phyloP scores from a whole-genome alignment of 331 rosid species.

The Spiraea crenata region DNA sequence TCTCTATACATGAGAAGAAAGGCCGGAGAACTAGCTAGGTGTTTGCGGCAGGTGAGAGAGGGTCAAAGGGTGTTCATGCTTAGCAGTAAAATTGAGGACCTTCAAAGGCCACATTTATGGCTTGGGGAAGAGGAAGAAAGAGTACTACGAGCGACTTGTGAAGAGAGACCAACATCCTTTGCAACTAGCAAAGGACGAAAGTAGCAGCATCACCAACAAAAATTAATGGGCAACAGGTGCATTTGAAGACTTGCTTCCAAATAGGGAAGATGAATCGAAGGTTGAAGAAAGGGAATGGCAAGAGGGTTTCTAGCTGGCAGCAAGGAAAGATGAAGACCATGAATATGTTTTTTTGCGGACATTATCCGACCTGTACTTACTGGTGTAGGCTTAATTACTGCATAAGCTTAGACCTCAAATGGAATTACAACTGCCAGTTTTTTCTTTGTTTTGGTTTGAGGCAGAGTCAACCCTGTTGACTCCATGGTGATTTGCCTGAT shows the following conservation, averaged over 20 bases:
- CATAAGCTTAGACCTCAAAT: too few relatives aligned
- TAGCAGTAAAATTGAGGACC: slow-evolving; percentile 75
- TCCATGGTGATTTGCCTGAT: too few relatives aligned
- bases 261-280: slow-evolving; percentile 42
- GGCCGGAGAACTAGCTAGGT: slow-evolving; percentile 78
- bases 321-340: slow-evolving; percentile 28
- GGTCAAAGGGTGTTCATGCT: slow-evolving; percentile 77
- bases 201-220: slow-evolving; percentile 20
- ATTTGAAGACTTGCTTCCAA: slow-evolving; percentile 52
- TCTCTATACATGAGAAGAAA: slow-evolving; percentile 60
- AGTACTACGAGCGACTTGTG: slow-evolving; percentile 64
- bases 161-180: slow-evolving; percentile 28
- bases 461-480: too few relatives aligned
- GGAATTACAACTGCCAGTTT: too few relatives aligned
- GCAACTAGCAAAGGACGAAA: slow-evolving; percentile 13
- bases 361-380: slow-evolving; percentile 34
- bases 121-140: slow-evolving; percentile 84
- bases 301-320: too few relatives aligned
- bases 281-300: too few relatives aligned
- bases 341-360: slow-evolving; percentile 76
- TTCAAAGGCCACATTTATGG: slow-evolving; percentile 80
- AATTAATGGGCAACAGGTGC: slow-evolving; percentile 36
- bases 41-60: slow-evolving; percentile 75
- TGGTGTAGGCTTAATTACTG: too few relatives aligned
- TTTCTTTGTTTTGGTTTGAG: too few relatives aligned